Evolutionary conservation across 192 early-diverging fungal species (phyloP), one percentile per base, ranked within the genome.

Genomic region (Podila minutissima): DNA sequence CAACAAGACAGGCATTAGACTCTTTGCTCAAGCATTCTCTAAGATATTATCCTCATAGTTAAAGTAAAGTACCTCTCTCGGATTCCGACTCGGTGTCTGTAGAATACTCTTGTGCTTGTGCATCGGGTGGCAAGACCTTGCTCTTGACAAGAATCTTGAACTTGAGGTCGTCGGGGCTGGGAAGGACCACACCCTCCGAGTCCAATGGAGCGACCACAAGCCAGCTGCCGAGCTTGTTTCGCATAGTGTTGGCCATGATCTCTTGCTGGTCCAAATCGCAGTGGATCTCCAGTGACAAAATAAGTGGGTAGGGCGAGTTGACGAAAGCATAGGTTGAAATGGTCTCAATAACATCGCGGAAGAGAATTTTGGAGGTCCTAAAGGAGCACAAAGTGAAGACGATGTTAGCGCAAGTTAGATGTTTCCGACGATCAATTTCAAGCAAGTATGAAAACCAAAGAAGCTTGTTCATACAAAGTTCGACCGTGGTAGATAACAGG

Each of bases 301-400:
- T 94, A 24, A 97, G 82, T 7, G 96, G 96, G 61, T 94, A 96
- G 32, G 90, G 87, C 17, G 94, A 91, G 11, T 89, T 88, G 10
- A 89, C 91, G 83, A 98, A 98, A 9, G 94, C 97, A 76, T 97
- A 98, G 70, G 88, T 90, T 13, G 84, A 83, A 35, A 98, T 95
- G 4, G 93, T 94, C 59, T 93, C 90, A 32, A 97, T 87, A 3
- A 91, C 95, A 71, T 96, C 95, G 24, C 88, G 87, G 71, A 98
- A 95, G 67, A 91, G 82, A 29, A 98, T 93, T 62, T 90, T 87
- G 3, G 91, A 88, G 10, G 95, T 95, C n/a, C 86, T 88, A 79
- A 15, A 60, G 31, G 15, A 22, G 24, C 4, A 5, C 8, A 24
- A 24, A 6, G 20, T 55, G 53, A 19, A 24, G 11, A 19, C 20